Conservation (phyloP, 2,329 filamentous ascomycete species). For the Lasiodiplodia sp. region DNA sequence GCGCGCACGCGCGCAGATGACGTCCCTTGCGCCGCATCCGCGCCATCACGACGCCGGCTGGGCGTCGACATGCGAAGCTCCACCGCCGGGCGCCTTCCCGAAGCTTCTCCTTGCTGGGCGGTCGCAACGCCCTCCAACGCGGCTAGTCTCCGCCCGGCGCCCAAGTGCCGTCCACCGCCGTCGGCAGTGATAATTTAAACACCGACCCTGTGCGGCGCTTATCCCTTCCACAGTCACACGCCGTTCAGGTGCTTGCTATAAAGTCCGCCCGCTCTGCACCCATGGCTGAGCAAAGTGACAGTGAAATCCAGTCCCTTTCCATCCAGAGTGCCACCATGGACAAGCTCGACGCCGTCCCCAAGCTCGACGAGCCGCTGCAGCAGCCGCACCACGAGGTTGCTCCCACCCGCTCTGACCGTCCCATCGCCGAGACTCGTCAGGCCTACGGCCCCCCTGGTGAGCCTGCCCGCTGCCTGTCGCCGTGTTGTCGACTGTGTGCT, state of each 20-base stretch:
- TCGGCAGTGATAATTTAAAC: conserved; percentile 22
- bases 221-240: neutral
- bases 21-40: conserved; percentile 6
- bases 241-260: conserved; percentile 13
- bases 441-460: conserved; percentile 39
- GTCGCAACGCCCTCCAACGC: conserved; percentile 14
- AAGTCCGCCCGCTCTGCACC: neutral
- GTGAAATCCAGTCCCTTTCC: conserved; percentile 16
- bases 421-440: conserved; percentile 34
- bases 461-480: neutral
- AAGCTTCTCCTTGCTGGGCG: conserved; percentile 26
- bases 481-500: neutral
- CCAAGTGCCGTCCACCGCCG: conserved; percentile 14
- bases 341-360: conserved; percentile 28
- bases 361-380: conserved; percentile 16
- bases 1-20: conserved; percentile 14
- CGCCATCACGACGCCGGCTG: conserved; percentile 7
- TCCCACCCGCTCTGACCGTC: conserved; percentile 30
- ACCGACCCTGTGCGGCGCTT: conserved; percentile 10
- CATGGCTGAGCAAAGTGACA: conserved; percentile 10
- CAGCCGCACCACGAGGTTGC: conserved; percentile 31
- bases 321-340: conserved; percentile 14
- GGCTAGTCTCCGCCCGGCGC: conserved; percentile 22
- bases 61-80: conserved; percentile 20
- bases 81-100: conserved; percentile 22